A percentile compares a stretch with the other conserved stretches of the same genome.
Conservation (phyloP, 139 green algal genomes). For the Chlamydomonas eustigma region DNA sequence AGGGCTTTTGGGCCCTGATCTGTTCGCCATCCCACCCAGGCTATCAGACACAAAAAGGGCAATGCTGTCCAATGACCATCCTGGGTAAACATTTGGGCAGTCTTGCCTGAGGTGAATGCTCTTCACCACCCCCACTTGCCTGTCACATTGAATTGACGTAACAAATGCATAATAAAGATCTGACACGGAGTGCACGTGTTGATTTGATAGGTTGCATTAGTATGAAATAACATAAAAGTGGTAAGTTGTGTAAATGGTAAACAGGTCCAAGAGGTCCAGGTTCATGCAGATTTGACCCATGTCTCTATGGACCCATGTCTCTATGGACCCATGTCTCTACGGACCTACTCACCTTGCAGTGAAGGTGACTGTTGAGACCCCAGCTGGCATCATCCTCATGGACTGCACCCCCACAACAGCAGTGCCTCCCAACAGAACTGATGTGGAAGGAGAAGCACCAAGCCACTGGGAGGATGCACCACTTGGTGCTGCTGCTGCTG, state of each 20-base stretch:
- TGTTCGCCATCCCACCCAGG: not conserved
- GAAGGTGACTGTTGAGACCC: not conserved
- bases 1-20: not conserved
- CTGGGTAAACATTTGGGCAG: constrained; percentile 1
- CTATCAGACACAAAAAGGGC: constrained; percentile 2
- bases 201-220: too few species aligned
- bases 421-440: not conserved
- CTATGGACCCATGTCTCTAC: too few species aligned
- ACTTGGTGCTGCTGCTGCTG: not conserved
- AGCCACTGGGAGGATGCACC: not conserved
- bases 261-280: too few species aligned
- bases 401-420: not conserved
- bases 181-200: too few species aligned
- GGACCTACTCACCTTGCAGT: not conserved
- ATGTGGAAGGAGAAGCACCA: not conserved
- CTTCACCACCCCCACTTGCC: not conserved
- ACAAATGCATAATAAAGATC: too few species aligned
- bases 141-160: too few species aligned
- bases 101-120: constrained; percentile 6
- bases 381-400: not conserved
- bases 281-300: too few species aligned
- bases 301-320: too few species aligned
- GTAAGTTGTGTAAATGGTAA: too few species aligned
- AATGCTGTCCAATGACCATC: not conserved
- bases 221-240: too few species aligned